Conservation (phyloP, 2,329 filamentous ascomycete species). For the Aspergillus fructus region DNA sequence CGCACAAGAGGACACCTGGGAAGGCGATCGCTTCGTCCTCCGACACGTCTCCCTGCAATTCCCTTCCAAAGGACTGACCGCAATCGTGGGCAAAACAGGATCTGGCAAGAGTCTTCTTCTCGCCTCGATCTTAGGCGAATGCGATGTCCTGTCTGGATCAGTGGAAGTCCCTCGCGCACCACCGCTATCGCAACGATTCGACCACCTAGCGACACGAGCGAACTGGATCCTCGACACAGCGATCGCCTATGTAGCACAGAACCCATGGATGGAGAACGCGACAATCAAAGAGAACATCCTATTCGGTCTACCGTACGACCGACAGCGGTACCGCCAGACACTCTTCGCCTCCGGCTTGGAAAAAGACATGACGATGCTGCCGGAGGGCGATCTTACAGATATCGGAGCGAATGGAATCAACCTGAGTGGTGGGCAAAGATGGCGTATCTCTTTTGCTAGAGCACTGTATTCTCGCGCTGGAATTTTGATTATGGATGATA, state of each 20-base stretch:
- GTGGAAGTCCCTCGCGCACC: slow-evolving; percentile 55
- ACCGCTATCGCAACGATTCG: slow-evolving; percentile 57
- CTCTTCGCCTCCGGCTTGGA: slow-evolving; percentile 70
- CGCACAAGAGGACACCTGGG: slow-evolving; percentile 38
- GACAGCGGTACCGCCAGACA: slow-evolving; percentile 69
- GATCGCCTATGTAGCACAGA: slow-evolving; percentile 74
- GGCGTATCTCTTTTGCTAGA: slow-evolving; percentile 76
- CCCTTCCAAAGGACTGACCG: slow-evolving; percentile 68
- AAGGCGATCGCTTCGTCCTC: slow-evolving; percentile 55
- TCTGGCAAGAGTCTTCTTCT: slow-evolving; percentile 74
- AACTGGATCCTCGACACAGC: slow-evolving; percentile 71
- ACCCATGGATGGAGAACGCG: slow-evolving; percentile 83
- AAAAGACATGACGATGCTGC: slow-evolving; percentile 74
- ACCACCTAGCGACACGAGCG: slow-evolving; percentile 59
- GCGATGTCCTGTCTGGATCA: slow-evolving; percentile 64
- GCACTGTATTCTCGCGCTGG: slow-evolving; percentile 77
- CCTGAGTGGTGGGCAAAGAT: slow-evolving; percentile 78
- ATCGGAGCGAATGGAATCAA: slow-evolving; percentile 85
- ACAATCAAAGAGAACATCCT: slow-evolving; percentile 76
- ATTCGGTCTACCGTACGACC: slow-evolving; percentile 70
- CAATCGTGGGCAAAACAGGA: slow-evolving; percentile 75
- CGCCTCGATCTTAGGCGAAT: slow-evolving; percentile 71
- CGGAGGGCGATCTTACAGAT: slow-evolving; percentile 75
- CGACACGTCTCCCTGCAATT: slow-evolving; percentile 66
- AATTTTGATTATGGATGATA: slow-evolving; percentile 76